phyloP scores from a whole-genome alignment of 768 basidiomycete species.

The Peribolospora baueri region DNA sequence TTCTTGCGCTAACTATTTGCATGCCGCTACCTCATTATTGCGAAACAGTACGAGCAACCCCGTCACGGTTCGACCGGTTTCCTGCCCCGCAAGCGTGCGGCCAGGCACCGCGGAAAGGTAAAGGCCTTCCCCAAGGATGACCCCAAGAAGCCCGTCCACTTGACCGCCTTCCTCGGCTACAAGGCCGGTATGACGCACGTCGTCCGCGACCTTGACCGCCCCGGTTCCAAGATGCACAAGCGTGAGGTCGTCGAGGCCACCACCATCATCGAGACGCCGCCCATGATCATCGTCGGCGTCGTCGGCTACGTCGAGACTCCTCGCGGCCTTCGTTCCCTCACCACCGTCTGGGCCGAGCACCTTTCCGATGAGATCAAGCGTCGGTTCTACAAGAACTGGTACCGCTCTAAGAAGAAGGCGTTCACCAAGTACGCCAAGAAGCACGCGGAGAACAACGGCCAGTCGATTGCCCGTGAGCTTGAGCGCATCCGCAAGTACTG shows the following conservation, averaged over 20 bases:
- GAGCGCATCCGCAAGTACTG: conserved; percentile 99
- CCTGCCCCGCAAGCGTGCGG: conserved; percentile 85
- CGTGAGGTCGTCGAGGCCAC: conserved; percentile 97
- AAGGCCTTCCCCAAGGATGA: conserved; percentile 99
- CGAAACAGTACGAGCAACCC: conserved; percentile 43
- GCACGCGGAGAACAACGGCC: conserved; percentile 81
- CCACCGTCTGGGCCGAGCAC: conserved; percentile 91
- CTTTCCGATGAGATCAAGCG: conserved; percentile 94
- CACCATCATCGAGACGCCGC: conserved; percentile 84
- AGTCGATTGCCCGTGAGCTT: conserved; percentile 77
- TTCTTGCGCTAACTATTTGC: too few species aligned
- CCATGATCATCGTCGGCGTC: conserved; percentile 85
- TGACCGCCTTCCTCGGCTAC: conserved; percentile 96
- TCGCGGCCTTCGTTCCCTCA: conserved; percentile 91
- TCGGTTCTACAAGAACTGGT: conserved; percentile 94
- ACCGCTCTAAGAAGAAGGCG: conserved; percentile 99
- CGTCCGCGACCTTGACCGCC: conserved; percentile 95
- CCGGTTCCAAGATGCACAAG: conserved; percentile 99
- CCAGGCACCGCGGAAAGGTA: conserved; percentile 94
- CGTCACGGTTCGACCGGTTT: conserved; percentile 94
- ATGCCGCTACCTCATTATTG: background rate
- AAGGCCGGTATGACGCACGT: conserved; percentile 99
- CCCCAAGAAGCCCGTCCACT: conserved; percentile 93
- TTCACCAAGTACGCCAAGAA: conserved; percentile 99
- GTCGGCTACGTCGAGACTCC: conserved; percentile 99